Evolutionary conservation across 306 rosid genomes (phyloP), one percentile per base, ranked within the genome.

Genomic region (Medicago truncatula): DNA sequence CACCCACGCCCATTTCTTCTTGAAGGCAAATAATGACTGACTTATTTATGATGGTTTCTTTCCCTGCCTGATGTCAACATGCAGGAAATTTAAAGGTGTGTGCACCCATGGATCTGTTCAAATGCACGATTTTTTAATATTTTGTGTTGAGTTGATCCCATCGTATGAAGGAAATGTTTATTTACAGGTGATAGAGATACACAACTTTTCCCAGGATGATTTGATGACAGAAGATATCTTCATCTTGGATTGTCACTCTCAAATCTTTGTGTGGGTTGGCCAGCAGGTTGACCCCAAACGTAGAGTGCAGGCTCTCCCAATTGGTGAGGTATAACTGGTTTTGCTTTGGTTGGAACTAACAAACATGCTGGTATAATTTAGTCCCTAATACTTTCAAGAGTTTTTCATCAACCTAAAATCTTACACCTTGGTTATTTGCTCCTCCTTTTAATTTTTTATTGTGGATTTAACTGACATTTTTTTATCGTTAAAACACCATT

Each of bases 151-250:
- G 84, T 36, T 36, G 46, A 49, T 67, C 58, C n/a, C 44, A 3
- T 23, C 46, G 34, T 66, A 50, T 67, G 60, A 23, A 63, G 52
- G 38, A 75, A 41, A 40, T 68, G 39, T 52, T 75, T 23, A 16
- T 58, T 79, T 85, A 71, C 90, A 96, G 99, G 98, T 88, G 81
- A 83, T 57, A 15, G 99, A 96, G 88, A 86, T 96, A 75, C 80
- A 90, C 89, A 96, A 90, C 85, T 96, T 96, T 81, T 85, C 89
- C 82, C 99, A 96, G 84, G 99, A 96, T 41, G 99, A 96, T 88
- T 86, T 96, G 86, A 96, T 92, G 99, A 92, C 99, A 54, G 99
- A 96, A 87, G 99, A 96, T 70, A 85, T 88, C 63, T 90, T 84
- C 83, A 78, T 92, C 80, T 78, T 96, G 86, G 93, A 96, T 85